phyloP scores from a whole-genome alignment of 2,329 filamentous ascomycete species.

The Pseudogymnoascus sp. region DNA sequence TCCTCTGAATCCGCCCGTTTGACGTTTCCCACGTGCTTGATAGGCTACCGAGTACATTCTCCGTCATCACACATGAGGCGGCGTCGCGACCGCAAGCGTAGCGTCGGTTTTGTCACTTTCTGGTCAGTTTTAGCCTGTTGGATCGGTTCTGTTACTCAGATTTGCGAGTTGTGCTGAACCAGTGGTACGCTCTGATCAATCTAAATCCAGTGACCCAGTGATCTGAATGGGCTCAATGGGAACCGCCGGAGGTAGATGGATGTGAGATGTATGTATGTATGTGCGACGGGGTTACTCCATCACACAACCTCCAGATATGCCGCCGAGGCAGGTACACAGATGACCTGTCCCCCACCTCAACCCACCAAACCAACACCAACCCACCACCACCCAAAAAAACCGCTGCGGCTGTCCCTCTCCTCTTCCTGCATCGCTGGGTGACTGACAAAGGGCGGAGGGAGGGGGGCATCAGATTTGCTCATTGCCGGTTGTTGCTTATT shows the following conservation, averaged over 20 bases:
- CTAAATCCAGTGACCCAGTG: not conserved
- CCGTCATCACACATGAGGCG: not conserved
- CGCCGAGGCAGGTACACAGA: not conserved
- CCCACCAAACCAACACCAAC: not conserved
- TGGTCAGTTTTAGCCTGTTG: not conserved
- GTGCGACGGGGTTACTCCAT: not conserved
- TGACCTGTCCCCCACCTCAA: not conserved
- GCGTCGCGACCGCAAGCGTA: not conserved
- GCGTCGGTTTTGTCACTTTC: not conserved
- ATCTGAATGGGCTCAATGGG: not conserved
- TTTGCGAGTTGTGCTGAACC: not conserved
- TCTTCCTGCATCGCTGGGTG: not conserved
- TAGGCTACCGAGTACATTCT: not conserved
- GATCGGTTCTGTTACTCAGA: not conserved
- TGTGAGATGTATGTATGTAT: not conserved
- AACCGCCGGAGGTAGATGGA: not conserved
- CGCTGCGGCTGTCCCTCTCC: not conserved
- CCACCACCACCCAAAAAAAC: not conserved
- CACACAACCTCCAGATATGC: not conserved
- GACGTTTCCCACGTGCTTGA: not conserved
- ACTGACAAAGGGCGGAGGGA: not conserved
- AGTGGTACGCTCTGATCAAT: not conserved
- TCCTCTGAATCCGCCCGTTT: not conserved
- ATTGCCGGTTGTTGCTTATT: slow-evolving; percentile 1
- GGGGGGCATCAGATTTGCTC: not conserved